These are phyloP conservation scores for Phytopythium mirpurense DNA, from an alignment of 352 stramenopile genomes.

Conservation along the genomic window DNA sequence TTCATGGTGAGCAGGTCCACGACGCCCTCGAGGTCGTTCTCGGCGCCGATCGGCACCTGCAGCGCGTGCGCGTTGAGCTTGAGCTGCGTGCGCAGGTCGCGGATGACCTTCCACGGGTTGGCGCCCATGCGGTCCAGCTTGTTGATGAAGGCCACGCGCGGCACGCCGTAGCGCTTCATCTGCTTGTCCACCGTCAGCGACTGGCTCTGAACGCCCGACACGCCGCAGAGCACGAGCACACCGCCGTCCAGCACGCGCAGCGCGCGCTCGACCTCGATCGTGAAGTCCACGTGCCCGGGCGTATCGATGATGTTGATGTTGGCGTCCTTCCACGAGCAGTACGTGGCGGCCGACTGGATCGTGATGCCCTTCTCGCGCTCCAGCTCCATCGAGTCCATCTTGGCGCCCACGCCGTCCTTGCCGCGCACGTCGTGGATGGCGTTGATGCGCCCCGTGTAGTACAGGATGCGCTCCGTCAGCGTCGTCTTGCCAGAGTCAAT, in stretches of 20 bases:
- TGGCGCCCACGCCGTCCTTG: conserved; percentile 68
- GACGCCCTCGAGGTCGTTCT: conserved; percentile 56
- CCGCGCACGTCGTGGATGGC: conserved; percentile 76
- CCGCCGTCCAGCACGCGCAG: conserved; percentile 97
- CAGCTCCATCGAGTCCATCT: conserved; percentile 85
- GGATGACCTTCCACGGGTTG: conserved; percentile 90
- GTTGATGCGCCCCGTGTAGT: conserved; percentile 88
- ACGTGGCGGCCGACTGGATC: conserved; percentile 96
- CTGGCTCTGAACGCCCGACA: conserved; percentile 94
- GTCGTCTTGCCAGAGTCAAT: conserved; percentile 99
- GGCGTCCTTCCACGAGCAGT: conserved; percentile 92
- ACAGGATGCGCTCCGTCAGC: conserved; percentile 98
- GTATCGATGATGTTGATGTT: conserved; percentile 98
- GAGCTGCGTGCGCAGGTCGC: conserved; percentile 56
- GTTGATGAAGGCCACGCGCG: conserved; percentile 96
- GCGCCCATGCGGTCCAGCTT: conserved; percentile 96
- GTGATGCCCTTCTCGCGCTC: conserved; percentile 98
- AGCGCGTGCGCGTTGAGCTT: conserved; percentile 53
- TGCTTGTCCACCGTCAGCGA: conserved; percentile 87
- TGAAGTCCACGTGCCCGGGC: conserved; percentile 98
- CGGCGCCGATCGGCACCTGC: conserved; percentile 62
- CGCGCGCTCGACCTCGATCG: conserved; percentile 96
- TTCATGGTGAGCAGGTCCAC: conserved; percentile 69
- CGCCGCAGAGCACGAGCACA: conserved; percentile 96
- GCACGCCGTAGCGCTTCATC: conserved; percentile 69